These are phyloP conservation scores for Chytriomyces sp. DNA, from an alignment of 192 early-diverging fungal genomes.

Conservation along the genomic window DNA sequence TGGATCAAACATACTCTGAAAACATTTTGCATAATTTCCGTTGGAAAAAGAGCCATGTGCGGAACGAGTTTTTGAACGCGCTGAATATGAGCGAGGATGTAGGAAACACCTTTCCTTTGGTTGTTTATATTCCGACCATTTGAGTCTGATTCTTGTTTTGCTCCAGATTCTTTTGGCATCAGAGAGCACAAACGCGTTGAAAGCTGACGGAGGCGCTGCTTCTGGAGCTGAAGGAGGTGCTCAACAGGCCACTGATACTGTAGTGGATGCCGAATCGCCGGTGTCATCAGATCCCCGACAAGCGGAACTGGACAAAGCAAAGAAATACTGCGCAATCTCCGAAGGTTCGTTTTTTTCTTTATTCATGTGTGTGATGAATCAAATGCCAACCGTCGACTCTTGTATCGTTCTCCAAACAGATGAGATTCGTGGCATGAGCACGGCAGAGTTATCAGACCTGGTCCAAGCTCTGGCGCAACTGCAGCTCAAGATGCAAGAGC, in stretches of 20 bases:
- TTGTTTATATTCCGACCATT: background rate
- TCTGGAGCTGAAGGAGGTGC: background rate
- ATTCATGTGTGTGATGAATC: background rate
- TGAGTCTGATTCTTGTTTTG: background rate
- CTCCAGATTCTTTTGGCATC: background rate
- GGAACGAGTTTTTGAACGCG: constrained; percentile 43
- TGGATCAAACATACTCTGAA: constrained; percentile 47
- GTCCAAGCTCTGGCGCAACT: constrained; percentile 35
- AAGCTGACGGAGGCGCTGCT: background rate
- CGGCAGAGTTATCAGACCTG: constrained; percentile 45
- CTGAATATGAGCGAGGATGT: constrained; percentile 43
- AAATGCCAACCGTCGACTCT: no score
- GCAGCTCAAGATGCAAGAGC: constrained; percentile 57
- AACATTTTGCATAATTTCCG: constrained; percentile 42
- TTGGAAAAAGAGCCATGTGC: constrained; percentile 51
- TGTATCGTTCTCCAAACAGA: constrained; percentile 35
- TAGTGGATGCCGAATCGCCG: background rate
- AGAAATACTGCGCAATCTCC: constrained; percentile 46
- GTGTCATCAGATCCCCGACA: constrained; percentile 40
- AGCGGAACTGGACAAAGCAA: constrained; percentile 54
- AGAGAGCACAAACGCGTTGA: background rate
- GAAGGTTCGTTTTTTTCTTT: constrained; percentile 47
- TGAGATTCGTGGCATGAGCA: constrained; percentile 52
- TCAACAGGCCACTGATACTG: constrained; percentile 1
- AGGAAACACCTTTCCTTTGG: background rate